Base-by-base conservation (phyloP, 306 rosid species). In the Casuarina glauca region DNA sequence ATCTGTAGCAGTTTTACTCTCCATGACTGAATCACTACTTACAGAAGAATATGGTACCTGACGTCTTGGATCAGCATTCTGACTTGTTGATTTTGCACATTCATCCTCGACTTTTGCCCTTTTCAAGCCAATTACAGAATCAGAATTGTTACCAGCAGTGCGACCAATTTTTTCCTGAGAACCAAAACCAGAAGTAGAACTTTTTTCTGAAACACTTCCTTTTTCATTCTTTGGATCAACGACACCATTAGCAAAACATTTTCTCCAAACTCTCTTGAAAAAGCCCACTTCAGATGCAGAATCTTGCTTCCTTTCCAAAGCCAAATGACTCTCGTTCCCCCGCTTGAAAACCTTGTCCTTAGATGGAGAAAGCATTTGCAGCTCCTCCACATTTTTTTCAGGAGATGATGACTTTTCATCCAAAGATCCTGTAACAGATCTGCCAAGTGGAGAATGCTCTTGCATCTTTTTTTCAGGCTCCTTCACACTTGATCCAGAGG, bases 41-140 rank as follows among this genome's bases (percentile, higher is more conserved):
- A 82, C 51, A 54, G 74, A 74, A 70, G 83, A 83, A 82, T 68
- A 19, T 73, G 81, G 71, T 58, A 74, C 19, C 4, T 49, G 76
- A 69, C 74, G 73, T 62, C 50, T 87, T 69, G 70, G 85, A 86
- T 76, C 85, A 78, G 64, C 86, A 66, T 84, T 84, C 81, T 66
- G 70, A 78, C 35, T 61, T 32, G 79, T 53, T 77, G 87, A 81
- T 68, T 79, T 74, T 67, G 38, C 78, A 69, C 36, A 11, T 42
- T 74, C 63, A 70, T 82, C 79, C 55, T 74, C 72, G 17, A 81
- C 72, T 62, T 68, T 82, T 82, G 67, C 80, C 73, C 70, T 84
- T 73, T 43, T 62, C 57, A 6, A 55, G 60, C 43, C 67, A 20
- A 51, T 68, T 42, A 44, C 42, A 71, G 79, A 43, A 58, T 64